phyloP scores from a whole-genome alignment of 495 filamentous ascomycete species.

The Neurospora sp. region DNA sequence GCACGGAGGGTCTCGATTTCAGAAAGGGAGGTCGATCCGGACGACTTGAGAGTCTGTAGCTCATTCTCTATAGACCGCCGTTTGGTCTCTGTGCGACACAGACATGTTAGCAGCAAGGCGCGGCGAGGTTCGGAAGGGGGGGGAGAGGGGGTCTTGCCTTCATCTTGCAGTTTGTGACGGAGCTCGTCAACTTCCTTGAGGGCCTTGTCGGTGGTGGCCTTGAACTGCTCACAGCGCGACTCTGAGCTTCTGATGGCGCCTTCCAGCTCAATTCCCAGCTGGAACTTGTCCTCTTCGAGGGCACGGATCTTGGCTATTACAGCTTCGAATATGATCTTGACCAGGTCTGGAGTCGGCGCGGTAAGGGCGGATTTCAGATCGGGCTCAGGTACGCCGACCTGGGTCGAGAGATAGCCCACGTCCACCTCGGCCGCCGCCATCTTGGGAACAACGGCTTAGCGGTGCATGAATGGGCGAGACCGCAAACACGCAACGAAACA shows the following conservation, averaged over 20 bases:
- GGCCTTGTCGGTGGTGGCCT: constrained; percentile 67
- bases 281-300: constrained; percentile 76
- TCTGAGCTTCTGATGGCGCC: constrained; percentile 73
- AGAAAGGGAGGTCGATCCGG: constrained; percentile 61
- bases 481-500: not conserved
- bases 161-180: constrained; percentile 64
- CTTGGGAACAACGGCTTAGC: constrained; percentile 19
- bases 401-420: constrained; percentile 62
- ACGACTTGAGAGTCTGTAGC: constrained; percentile 66
- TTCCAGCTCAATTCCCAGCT: constrained; percentile 85
- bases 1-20: constrained; percentile 66
- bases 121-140: not conserved
- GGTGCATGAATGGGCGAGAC: constrained; percentile 10
- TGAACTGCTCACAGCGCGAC: constrained; percentile 68
- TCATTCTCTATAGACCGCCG: constrained; percentile 60
- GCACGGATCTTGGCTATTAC: constrained; percentile 70
- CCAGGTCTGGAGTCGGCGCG: constrained; percentile 67
- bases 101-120: constrained; percentile 7
- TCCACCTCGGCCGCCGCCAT: constrained; percentile 75
- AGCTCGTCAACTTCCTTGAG: constrained; percentile 70
- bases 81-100: constrained; percentile 19
- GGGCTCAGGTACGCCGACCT: constrained; percentile 60
- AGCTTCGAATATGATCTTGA: constrained; percentile 54
- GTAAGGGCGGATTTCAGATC: constrained; percentile 57
- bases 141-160: constrained; percentile 49